Conservation (phyloP, 345 rosid species). For the Cardamine chenopodiifolia region DNA sequence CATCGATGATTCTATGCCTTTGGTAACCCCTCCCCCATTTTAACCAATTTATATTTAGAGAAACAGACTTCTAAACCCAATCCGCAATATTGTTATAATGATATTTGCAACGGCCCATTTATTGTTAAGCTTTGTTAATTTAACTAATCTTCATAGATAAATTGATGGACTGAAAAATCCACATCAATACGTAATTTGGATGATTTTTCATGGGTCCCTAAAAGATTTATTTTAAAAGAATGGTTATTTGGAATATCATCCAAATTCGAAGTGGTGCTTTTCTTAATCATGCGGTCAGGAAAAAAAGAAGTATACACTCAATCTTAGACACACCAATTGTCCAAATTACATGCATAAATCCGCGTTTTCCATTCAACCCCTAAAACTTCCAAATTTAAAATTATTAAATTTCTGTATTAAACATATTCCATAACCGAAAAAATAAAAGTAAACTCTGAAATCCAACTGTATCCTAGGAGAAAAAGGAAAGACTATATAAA, state of each 20-base stretch:
- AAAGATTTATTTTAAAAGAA: too few species aligned
- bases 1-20: neutral
- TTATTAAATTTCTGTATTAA: neutral
- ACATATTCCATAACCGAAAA: conserved; percentile 2
- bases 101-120: neutral
- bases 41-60: neutral
- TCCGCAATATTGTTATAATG: neutral
- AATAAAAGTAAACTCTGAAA: conserved; percentile 11
- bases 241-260: neutral
- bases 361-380: conserved; percentile 27
- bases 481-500: conserved; percentile 26
- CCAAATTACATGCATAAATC: conserved; percentile 39
- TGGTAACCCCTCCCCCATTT: neutral
- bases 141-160: neutral
- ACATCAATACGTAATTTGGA: neutral
- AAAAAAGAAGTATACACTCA: neutral
- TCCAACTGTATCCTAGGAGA: conserved; percentile 41
- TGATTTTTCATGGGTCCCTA: neutral
- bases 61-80: neutral
- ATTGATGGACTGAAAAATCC: neutral
- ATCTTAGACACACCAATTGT: neutral
- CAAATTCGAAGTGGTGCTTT: neutral
- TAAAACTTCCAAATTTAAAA: neutral
- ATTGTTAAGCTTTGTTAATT: neutral
- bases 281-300: neutral